phyloP scores from a whole-genome alignment of 352 stramenopile genomes.

The Phytophthora parvispora region DNA sequence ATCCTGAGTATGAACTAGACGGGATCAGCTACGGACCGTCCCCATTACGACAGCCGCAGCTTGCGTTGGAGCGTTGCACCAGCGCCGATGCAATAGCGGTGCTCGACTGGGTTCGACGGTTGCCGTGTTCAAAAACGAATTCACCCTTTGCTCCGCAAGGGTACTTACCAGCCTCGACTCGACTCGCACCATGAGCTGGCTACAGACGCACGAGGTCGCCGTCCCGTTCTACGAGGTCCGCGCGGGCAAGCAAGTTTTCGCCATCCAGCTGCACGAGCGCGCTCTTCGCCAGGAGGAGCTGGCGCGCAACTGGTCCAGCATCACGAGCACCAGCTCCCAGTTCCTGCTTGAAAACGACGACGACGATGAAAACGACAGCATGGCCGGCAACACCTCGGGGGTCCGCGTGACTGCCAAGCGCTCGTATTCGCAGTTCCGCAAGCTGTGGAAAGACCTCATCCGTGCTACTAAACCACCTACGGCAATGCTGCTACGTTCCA shows the following conservation, averaged over 20 bases:
- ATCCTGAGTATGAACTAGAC: conserved; percentile 13
- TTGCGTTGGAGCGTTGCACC: conserved; percentile 15
- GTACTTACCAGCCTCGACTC: conserved; percentile 13
- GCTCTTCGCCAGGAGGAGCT: conserved; percentile 35
- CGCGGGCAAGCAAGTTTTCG: conserved; percentile 58
- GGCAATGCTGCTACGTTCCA: conserved; percentile 22
- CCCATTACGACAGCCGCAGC: conserved; percentile 19
- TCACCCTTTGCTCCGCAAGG: conserved; percentile 22
- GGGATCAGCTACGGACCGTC: conserved; percentile 18
- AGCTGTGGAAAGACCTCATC: conserved; percentile 62
- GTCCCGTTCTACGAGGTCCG: conserved; percentile 56
- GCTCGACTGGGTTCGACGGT: not conserved
- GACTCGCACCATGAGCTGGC: conserved; percentile 60
- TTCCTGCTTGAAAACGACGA: conserved; percentile 26
- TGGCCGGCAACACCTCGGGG: conserved; percentile 10
- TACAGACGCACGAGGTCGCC: conserved; percentile 58
- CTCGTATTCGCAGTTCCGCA: conserved; percentile 73
- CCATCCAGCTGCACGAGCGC: conserved; percentile 49
- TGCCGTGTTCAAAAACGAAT: conserved; percentile 29
- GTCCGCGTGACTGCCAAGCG: conserved; percentile 40
- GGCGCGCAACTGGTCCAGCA: conserved; percentile 38
- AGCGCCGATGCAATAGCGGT: not conserved
- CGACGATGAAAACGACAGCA: conserved; percentile 18
- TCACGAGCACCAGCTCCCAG: conserved; percentile 36
- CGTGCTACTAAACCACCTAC: conserved; percentile 49